Evolutionary conservation across 768 basidiomycete genomes (phyloP).

Genomic region (Mrakia hoshinonis): DNA sequence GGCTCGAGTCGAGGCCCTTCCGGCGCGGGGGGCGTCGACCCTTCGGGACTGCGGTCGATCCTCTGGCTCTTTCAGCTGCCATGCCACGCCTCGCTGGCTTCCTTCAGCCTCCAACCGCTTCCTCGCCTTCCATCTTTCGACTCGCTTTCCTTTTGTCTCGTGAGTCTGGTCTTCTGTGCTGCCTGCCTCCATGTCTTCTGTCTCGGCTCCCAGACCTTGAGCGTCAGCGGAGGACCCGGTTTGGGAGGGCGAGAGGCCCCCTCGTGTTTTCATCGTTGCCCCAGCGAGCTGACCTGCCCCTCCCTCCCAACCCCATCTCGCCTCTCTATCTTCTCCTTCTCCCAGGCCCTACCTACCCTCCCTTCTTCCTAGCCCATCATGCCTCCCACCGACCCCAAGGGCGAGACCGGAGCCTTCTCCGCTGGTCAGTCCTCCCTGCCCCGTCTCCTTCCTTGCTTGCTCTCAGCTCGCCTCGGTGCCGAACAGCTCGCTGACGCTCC

Average conservation of each 20-base stretch:
- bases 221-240: too few relatives aligned
- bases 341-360: neutral
- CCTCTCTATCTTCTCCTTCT: too few relatives aligned
- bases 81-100: neutral
- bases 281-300: neutral
- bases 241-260: neutral
- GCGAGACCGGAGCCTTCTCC: neutral
- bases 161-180: neutral
- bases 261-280: neutral
- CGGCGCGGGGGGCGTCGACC: too few relatives aligned
- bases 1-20: too few relatives aligned
- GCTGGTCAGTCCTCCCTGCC: neutral
- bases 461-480: neutral
- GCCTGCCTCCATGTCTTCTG: neutral
- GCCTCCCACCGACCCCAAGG: neutral
- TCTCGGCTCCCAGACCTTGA: too few relatives aligned
- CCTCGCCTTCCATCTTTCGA: neutral
- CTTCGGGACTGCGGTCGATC: too few relatives aligned
- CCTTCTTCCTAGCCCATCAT: neutral
- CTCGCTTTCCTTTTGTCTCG: neutral
- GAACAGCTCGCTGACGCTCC: neutral
- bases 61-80: neutral
- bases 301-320: neutral
- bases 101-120: neutral
- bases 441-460: neutral